phyloP scores from a whole-genome alignment of 2,329 filamentous ascomycete genomes.

The Epichloe coenophiala region DNA sequence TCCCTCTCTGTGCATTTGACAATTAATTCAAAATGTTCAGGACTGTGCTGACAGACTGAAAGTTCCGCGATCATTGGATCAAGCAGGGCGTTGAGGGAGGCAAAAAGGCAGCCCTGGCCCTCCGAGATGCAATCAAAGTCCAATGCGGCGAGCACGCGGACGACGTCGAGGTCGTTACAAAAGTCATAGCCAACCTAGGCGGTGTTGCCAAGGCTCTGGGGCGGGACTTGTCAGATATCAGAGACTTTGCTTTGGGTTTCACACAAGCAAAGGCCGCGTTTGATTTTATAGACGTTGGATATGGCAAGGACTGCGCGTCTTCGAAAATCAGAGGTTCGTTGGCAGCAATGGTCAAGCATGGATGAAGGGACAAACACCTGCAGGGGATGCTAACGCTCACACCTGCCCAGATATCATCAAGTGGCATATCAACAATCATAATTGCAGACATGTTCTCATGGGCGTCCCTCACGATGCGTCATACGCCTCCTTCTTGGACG shows the following conservation, averaged over 20 bases:
- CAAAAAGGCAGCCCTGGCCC: constrained; percentile 34
- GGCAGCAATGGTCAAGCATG: background rate
- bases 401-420: constrained; percentile 29
- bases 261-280: constrained; percentile 44
- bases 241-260: constrained; percentile 46
- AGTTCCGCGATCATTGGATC: constrained; percentile 46
- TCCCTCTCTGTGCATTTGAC: background rate
- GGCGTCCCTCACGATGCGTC: constrained; percentile 49
- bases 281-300: constrained; percentile 51
- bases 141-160: constrained; percentile 30
- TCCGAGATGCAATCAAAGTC: constrained; percentile 34
- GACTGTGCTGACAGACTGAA: constrained; percentile 6
- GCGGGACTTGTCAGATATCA: constrained; percentile 33
- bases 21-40: background rate
- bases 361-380: background rate
- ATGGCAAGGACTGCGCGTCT: constrained; percentile 43
- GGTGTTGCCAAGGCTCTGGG: constrained; percentile 37
- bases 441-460: constrained; percentile 48
- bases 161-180: constrained; percentile 40
- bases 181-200: constrained; percentile 40
- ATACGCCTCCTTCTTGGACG: constrained; percentile 46
- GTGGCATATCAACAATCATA: constrained; percentile 46
- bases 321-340: constrained; percentile 44
- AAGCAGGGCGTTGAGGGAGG: constrained; percentile 42
- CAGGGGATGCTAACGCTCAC: background rate